A percentile compares a stretch with the other conserved stretches of the same genome.
These are phyloP conservation scores for Pterothamnion heteromorphum DNA, from an alignment of 31 red algal genomes.

Conservation along the genomic window DNA sequence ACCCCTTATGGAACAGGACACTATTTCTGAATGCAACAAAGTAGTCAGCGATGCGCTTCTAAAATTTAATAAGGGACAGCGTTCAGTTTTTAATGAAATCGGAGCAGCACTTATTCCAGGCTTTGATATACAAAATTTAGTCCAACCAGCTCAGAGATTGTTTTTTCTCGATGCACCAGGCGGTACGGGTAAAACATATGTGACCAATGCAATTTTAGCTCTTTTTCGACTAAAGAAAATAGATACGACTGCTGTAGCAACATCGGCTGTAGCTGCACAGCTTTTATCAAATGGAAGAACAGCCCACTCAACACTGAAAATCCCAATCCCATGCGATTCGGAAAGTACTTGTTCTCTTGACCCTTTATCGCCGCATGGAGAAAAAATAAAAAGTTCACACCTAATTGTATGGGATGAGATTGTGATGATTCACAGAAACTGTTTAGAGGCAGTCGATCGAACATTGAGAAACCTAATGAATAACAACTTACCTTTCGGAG, in stretches of 20 bases:
- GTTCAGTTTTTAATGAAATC: neutral
- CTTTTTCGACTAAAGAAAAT: too few relatives aligned
- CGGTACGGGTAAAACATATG: neutral
- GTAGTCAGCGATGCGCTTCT: too few relatives aligned
- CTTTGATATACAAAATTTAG: neutral
- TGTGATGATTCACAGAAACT: neutral
- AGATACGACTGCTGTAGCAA: too few relatives aligned
- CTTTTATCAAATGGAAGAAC: neutral
- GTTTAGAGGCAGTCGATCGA: neutral
- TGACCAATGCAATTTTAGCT: neutral
- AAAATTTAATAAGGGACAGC: too few relatives aligned
- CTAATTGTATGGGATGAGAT: too few relatives aligned
- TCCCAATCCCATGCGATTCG: neutral
- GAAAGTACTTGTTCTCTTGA: neutral
- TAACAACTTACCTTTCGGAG: neutral
- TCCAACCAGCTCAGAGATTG: neutral
- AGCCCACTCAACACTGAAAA: conserved; percentile 23
- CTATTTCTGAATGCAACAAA: too few relatives aligned
- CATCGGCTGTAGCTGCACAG: neutral
- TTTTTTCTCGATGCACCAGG: neutral
- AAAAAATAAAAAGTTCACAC: neutral
- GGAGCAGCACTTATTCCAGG: neutral
- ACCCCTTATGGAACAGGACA: too few relatives aligned
- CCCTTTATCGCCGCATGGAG: neutral
- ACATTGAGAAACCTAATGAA: neutral